phyloP scores from a whole-genome alignment of 306 rosid species.

The Elaeagnus macrophylla region DNA sequence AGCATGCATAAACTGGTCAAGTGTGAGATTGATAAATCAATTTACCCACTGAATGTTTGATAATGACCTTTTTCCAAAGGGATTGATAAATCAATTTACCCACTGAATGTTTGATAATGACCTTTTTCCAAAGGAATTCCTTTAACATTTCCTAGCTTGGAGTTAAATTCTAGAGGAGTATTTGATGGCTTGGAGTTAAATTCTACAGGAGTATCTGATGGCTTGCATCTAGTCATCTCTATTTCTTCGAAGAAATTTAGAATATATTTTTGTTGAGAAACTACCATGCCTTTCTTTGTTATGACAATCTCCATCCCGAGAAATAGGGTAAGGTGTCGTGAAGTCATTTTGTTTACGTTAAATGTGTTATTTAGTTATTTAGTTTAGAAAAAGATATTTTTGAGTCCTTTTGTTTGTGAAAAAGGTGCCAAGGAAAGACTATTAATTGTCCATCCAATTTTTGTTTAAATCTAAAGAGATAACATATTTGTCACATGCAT shows the following conservation, averaged over 20 bases:
- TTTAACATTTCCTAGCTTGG: no score
- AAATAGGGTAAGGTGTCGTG: neutral
- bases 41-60: neutral
- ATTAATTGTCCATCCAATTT: no score
- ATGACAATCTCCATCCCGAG: neutral
- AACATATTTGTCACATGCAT: no score
- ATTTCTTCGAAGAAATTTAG: neutral
- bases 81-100: neutral
- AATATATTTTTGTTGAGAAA: neutral
- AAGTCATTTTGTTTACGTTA: neutral
- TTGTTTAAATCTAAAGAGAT: no score
- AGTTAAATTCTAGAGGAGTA: no score
- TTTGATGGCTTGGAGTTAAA: neutral
- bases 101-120: neutral
- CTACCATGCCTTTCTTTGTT: neutral
- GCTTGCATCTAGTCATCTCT: neutral
- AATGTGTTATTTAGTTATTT: no score
- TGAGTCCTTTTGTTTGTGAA: no score
- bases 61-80: neutral
- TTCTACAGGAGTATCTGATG: neutral
- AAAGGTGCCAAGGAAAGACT: no score
- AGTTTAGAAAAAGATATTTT: no score
- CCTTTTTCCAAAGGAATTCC: neutral
- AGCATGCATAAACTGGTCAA: neutral
- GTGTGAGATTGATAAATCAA: neutral